Evolutionary conservation across 116 monocot species (phyloP).

Genomic region (Posidonia oceanica): DNA sequence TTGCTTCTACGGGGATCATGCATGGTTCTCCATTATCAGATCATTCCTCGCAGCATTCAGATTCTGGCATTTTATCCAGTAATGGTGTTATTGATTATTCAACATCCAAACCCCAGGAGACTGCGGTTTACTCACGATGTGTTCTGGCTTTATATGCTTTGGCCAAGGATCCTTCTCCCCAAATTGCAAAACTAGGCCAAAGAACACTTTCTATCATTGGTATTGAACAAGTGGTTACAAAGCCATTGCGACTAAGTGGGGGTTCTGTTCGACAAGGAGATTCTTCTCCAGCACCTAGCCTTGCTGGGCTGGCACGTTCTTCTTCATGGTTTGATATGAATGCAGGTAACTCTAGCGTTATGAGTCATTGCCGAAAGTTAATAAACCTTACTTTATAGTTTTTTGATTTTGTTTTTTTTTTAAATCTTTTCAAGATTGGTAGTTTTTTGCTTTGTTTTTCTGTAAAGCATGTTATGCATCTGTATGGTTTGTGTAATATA

Average conservation of each 20-base stretch:
- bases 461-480: neutral
- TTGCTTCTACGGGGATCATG: slow-evolving; percentile 46
- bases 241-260: slow-evolving; percentile 24
- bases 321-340: slow-evolving; percentile 96
- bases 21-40: slow-evolving; percentile 83
- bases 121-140: slow-evolving; percentile 49
- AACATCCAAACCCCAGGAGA: slow-evolving; percentile 31
- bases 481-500: neutral
- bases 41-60: slow-evolving; percentile 79
- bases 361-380: neutral
- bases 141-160: slow-evolving; percentile 61
- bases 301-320: slow-evolving; percentile 65
- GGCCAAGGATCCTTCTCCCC: slow-evolving; percentile 74
- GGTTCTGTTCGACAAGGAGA: slow-evolving; percentile 40
- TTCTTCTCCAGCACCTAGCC: slow-evolving; percentile 26
- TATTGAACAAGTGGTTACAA: slow-evolving; percentile 66
- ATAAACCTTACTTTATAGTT: neutral
- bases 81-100: slow-evolving; percentile 55
- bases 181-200: slow-evolving; percentile 54
- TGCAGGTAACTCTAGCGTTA: slow-evolving; percentile 37
- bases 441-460: neutral
- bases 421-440: neutral
- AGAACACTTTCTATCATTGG: slow-evolving; percentile 68
- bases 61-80: slow-evolving; percentile 57
- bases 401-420: neutral